Base-by-base conservation (phyloP, 768 basidiomycete species). In the Galerina sulciceps region DNA sequence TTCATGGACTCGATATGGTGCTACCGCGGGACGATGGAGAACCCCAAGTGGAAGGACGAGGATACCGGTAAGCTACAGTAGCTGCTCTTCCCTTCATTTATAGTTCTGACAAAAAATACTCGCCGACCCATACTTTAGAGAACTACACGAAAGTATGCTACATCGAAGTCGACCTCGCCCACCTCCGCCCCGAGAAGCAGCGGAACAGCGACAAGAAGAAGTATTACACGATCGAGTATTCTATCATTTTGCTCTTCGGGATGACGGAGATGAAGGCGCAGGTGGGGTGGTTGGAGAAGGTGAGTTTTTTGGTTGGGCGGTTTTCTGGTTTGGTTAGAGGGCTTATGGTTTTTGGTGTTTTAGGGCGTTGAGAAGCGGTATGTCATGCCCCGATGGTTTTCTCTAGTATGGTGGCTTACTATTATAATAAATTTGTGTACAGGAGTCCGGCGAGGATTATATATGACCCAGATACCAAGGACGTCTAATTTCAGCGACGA, bases 251-350 rank as follows among this genome's bases (percentile, higher is more conserved):
- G 18, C 67, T 79, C 4, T 84, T 86, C 51, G 85, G 85, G 4
- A 60, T 81, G 46, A 85, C 83, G 1, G 85, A 85, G 58, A 64
- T 85, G 60, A 78, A 75, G 57, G 84, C 83, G 0, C 79, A 82
- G 50, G 75, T 85, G 48, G 71, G 74, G 20, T 86, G 84, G 83
- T 67, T 71, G 60, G 81, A 83, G 44, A 74, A 78, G 45, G 82
- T 70, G 20, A 77, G 78, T 57, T 6, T 23, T 51, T 52, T 23
- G n/a, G 11, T 20, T 13, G 9, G 4, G 20, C 52, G 31, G 13
- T 17, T 11, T 22, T 45, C 13, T 37, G 15, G 10, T 23, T n/a
- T n/a, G n/a, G n/a, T n/a, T n/a, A n/a, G n/a, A n/a, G n/a, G n/a
- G n/a, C n/a, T n/a, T n/a, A n/a, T 55, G 15, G 50, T 40, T 47